Evolutionary conservation across 2,329 filamentous ascomycete species (phyloP).

Genomic region (Lasiodiplodia citricola): DNA sequence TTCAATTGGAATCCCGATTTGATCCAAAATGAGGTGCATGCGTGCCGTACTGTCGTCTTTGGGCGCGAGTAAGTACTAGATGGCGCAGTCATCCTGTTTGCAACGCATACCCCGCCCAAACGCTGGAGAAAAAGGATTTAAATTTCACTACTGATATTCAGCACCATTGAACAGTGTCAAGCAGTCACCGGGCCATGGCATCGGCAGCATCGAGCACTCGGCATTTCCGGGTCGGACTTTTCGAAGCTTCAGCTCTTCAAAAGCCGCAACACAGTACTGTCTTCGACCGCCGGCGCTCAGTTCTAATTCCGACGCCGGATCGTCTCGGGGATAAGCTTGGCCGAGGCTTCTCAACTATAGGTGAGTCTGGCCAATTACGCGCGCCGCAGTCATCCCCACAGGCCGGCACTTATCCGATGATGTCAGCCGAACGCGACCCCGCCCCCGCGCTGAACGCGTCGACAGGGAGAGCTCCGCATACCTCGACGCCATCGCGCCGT

Average conservation of each 20-base stretch:
- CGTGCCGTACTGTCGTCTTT: neutral
- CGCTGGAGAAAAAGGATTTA: too few species aligned
- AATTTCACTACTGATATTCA: neutral
- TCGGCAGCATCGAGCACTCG: neutral
- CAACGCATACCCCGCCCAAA: neutral
- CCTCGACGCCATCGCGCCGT: neutral
- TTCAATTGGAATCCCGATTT: neutral
- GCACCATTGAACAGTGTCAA: neutral
- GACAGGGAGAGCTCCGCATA: neutral
- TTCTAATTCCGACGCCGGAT: slow-evolving; percentile 14
- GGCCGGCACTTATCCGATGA: slow-evolving; percentile 18
- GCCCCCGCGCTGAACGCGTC: slow-evolving; percentile 3
- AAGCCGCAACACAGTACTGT: neutral
- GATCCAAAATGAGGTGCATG: neutral
- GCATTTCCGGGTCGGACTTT: slow-evolving; percentile 4
- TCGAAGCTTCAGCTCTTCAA: neutral
- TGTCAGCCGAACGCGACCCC: slow-evolving; percentile 19
- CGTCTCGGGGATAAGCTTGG: slow-evolving; percentile 9
- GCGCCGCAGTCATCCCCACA: neutral
- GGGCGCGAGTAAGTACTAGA: neutral
- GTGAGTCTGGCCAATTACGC: neutral
- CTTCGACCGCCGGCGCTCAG: neutral
- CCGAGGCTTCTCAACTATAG: neutral
- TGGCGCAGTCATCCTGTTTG: slow-evolving; percentile 5
- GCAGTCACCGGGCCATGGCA: neutral